Base-by-base conservation (phyloP, 1,284 basidiomycete genomes). In the Apiotrichum gamsii region DNA sequence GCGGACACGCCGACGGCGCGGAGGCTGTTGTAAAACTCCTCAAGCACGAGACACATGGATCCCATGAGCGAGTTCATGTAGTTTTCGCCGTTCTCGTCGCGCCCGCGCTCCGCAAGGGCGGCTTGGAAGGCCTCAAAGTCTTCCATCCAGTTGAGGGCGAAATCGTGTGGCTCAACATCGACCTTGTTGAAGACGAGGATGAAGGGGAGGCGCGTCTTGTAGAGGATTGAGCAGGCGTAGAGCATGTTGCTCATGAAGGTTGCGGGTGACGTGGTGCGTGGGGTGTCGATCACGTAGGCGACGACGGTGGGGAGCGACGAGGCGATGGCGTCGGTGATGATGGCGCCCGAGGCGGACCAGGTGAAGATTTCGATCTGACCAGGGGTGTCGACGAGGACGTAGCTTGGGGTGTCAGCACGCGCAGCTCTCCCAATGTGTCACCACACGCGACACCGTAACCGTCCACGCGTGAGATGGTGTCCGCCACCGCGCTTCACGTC, bases 211-310 rank as follows among this genome's bases (percentile, higher is more conserved):
- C 91, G 88, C 3, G 93, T 96, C 75, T 99, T 99, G 79, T 99
- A 99, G 21, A 99, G 76, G 58, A 99, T 98, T 57, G 87, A 90
- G 79, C 95, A 99, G 1, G 95, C 95, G 65, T 98, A 98, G 41
- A 99, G 79, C 95, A 99, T 99, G 73, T 99, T 99, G 44, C 86
- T 90, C 95, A 98, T 99, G 72, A 99, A 99, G 0, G 95, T 99
- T 6, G 94, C 90, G 0, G 95, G 95, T 0, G 91, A 84, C 0
- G 85, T 85, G 10, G 91, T 94, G 49, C 95, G 80, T 15, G 95
- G 94, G 2, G 95, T 98, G 72, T 99, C 95, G 62, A 99, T 90
- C 51, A 99, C 82, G 69, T 97, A 99, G 11, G 93, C 95, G 31
- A 99, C 83, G 20, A 93, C 88, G 0, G 94, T 87, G 1, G 95